These are phyloP conservation scores for Rhizopogon vesiculosus DNA, from an alignment of 768 basidiomycete genomes.

Conservation along the genomic window DNA sequence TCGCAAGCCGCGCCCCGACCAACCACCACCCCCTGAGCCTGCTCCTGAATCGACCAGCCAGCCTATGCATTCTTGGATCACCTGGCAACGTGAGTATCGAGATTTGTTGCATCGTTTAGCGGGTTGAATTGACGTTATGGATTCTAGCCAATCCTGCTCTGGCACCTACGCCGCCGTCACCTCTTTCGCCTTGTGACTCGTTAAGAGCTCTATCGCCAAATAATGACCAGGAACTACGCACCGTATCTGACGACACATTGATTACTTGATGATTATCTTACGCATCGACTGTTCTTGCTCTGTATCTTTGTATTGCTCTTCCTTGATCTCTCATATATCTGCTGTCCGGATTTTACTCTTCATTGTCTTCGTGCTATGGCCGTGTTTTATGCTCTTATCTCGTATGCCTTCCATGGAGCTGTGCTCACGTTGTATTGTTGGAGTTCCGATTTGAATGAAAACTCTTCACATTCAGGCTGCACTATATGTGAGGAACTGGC, in stretches of 20 bases:
- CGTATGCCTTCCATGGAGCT: not conserved
- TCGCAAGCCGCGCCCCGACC: constrained; percentile 36
- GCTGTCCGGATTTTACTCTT: not conserved
- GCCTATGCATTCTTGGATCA: constrained; percentile 48
- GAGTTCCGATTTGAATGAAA: not conserved
- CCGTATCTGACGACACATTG: constrained; percentile 1
- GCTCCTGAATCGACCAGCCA: constrained; percentile 40
- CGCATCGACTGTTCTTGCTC: constrained; percentile 3
- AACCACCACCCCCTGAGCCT: constrained; percentile 29
- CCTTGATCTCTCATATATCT: not conserved
- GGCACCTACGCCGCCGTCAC: constrained; percentile 34
- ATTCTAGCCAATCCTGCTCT: constrained; percentile 60
- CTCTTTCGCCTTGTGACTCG: constrained; percentile 53
- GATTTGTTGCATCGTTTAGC: not conserved
- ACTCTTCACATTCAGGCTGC: not conserved
- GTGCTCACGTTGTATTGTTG: not conserved
- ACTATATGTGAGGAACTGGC: too few relatives aligned
- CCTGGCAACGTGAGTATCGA: constrained; percentile 59
- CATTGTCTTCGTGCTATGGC: not conserved
- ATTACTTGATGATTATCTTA: constrained; percentile 13
- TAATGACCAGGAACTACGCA: not conserved
- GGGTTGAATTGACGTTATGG: not conserved
- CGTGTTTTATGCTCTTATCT: not conserved
- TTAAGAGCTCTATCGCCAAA: not conserved
- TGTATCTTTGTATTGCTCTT: constrained; percentile 22